These are phyloP conservation scores for Fusarium denticulatum DNA, from an alignment of 2,329 filamentous ascomycete species.

Conservation along the genomic window DNA sequence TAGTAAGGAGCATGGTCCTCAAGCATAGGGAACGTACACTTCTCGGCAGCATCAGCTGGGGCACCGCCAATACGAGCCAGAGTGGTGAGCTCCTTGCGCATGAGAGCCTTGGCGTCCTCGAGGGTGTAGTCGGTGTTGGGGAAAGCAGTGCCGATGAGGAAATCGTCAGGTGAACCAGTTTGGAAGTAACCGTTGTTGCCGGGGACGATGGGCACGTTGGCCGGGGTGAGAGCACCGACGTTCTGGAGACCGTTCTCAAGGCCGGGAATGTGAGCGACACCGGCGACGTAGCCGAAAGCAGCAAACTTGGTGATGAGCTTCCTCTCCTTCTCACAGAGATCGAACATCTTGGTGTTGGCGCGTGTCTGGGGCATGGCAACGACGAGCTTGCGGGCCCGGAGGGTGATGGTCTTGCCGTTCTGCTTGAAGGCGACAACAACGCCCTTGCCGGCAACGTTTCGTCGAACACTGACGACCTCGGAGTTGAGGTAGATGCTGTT, in stretches of 20 bases:
- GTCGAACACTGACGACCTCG: not conserved
- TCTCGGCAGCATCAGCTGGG: not conserved
- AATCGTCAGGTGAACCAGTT: not conserved
- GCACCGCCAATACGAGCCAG: not conserved
- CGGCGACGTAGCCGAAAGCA: constrained; percentile 13
- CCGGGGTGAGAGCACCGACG: constrained; percentile 16
- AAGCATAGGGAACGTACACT: constrained; percentile 9
- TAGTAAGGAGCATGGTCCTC: constrained; percentile 23
- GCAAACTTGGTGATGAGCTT: constrained; percentile 26
- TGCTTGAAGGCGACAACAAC: constrained; percentile 9
- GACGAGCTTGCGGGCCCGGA: constrained; percentile 27
- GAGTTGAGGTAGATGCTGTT: constrained; percentile 17
- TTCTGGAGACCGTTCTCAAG: constrained; percentile 17
- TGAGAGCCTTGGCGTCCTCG: not conserved
- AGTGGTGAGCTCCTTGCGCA: constrained; percentile 16
- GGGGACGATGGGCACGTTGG: constrained; percentile 6
- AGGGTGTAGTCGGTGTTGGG: constrained; percentile 8
- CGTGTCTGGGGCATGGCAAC: constrained; percentile 32
- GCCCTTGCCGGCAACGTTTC: not conserved
- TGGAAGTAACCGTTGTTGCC: constrained; percentile 10
- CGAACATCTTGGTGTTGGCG: constrained; percentile 6
- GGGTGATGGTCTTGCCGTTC: not conserved
- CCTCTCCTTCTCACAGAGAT: constrained; percentile 4
- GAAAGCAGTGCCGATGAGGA: not conserved
- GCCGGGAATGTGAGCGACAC: constrained; percentile 20